Conservation (phyloP, 306 rosid genomes). For the Quercus robur region DNA sequence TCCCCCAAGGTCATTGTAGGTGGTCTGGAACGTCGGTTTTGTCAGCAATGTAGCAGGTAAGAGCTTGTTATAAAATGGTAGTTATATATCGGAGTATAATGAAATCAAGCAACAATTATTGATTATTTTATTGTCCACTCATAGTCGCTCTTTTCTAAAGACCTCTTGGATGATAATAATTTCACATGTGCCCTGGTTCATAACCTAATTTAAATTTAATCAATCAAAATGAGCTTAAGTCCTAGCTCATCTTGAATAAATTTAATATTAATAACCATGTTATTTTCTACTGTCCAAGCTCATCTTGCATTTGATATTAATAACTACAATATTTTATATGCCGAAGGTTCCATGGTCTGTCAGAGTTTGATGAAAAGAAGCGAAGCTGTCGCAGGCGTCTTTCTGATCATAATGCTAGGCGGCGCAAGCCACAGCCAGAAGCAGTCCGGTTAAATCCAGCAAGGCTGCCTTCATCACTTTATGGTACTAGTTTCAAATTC, state of each 20-base stretch:
- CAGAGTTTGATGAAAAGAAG: conserved; percentile 84
- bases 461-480: conserved; percentile 50
- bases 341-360: conserved; percentile 81
- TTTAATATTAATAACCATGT: conserved; percentile 19
- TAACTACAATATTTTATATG: conserved; percentile 26
- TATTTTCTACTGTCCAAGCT: background rate
- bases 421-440: conserved; percentile 79
- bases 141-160: background rate
- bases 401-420: conserved; percentile 95
- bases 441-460: conserved; percentile 47
- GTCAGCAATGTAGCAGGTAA: conserved; percentile 99
- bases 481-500: conserved; percentile 32
- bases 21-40: conserved; percentile 78
- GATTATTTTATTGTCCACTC: background rate
- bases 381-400: conserved; percentile 97
- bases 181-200: background rate
- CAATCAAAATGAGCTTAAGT: conserved; percentile 14
- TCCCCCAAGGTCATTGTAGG: conserved; percentile 68
- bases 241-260: conserved; percentile 7
- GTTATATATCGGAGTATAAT: conserved; percentile 4
- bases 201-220: background rate
- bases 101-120: background rate
- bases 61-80: conserved; percentile 7
- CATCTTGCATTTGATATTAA: background rate
- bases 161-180: background rate